These are phyloP conservation scores for Grosmannia huntii DNA, from an alignment of 2,329 filamentous ascomycete genomes.

Conservation along the genomic window DNA sequence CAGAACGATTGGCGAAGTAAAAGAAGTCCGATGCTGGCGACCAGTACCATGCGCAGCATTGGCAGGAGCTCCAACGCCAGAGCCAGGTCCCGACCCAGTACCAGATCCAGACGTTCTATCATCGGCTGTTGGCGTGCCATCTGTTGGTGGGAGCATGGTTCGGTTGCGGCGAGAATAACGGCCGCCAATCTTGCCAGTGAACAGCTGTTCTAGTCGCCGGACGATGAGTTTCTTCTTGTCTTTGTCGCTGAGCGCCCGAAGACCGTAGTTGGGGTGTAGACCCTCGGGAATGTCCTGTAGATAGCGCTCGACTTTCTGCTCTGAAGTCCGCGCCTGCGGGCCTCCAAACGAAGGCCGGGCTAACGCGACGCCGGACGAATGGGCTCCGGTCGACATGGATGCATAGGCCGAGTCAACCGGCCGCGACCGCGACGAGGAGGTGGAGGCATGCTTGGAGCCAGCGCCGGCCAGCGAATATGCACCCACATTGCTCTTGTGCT, in stretches of 20 bases:
- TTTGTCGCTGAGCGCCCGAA: slow-evolving; percentile 49
- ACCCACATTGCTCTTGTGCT: slow-evolving; percentile 14
- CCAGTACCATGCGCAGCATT: background rate
- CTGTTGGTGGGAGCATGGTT: slow-evolving; percentile 3
- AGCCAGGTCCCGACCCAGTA: background rate
- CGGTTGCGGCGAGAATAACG: slow-evolving; percentile 22
- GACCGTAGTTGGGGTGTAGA: slow-evolving; percentile 45
- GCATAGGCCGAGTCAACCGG: slow-evolving; percentile 53
- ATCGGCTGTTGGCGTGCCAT: slow-evolving; percentile 1
- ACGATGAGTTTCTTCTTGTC: slow-evolving; percentile 69
- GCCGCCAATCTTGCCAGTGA: slow-evolving; percentile 53
- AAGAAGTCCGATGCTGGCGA: background rate
- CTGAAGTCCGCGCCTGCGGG: slow-evolving; percentile 27
- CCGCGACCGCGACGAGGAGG: slow-evolving; percentile 38
- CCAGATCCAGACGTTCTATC: background rate
- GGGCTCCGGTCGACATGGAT: slow-evolving; percentile 47
- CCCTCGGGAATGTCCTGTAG: slow-evolving; percentile 60
- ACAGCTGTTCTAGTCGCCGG: slow-evolving; percentile 64
- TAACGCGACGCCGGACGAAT: slow-evolving; percentile 28
- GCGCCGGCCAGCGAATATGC: slow-evolving; percentile 25
- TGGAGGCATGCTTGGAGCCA: slow-evolving; percentile 37
- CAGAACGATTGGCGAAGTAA: background rate
- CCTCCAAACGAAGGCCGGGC: slow-evolving; percentile 22
- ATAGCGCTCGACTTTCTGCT: slow-evolving; percentile 55
- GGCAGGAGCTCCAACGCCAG: background rate